Evolutionary conservation across 2,329 filamentous ascomycete species (phyloP).

Genomic region (Neofusicoccum kwambonambiense): DNA sequence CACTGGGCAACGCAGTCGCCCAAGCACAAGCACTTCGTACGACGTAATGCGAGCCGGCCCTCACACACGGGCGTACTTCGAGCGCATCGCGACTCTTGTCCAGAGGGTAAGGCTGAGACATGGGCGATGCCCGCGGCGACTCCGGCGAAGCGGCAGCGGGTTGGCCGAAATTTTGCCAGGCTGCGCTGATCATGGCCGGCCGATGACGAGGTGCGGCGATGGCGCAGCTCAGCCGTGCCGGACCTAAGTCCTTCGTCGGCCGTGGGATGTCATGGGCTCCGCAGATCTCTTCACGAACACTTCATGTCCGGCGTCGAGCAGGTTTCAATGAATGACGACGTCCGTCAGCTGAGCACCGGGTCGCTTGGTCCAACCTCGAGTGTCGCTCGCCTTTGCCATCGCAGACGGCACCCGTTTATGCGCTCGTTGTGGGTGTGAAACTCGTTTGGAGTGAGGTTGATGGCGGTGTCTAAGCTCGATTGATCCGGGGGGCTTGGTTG

Average conservation of each 20-base stretch:
- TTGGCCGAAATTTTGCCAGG: slow-evolving; percentile 9
- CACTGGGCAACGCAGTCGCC: too few species aligned
- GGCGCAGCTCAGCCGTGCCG: slow-evolving; percentile 9
- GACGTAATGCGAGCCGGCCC: too few species aligned
- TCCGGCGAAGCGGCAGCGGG: not conserved
- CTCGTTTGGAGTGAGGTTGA: slow-evolving; percentile 11
- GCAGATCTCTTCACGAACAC: slow-evolving; percentile 1
- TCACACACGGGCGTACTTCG: not conserved
- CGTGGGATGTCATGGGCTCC: not conserved
- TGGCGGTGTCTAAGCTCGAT: not conserved
- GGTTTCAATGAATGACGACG: slow-evolving; percentile 3
- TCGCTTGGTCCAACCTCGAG: not conserved
- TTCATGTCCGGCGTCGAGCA: not conserved
- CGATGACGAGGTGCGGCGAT: slow-evolving; percentile 5
- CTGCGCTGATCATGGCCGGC: not conserved
- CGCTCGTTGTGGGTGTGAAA: not conserved
- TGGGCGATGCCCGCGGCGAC: not conserved
- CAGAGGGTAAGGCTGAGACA: slow-evolving; percentile 9
- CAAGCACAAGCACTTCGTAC: too few species aligned
- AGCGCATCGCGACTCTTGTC: not conserved
- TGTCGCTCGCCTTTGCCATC: not conserved
- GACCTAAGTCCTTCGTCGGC: not conserved
- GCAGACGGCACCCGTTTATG: not conserved
- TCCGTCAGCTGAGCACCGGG: not conserved
- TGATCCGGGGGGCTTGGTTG: not conserved